Evolutionary conservation across 2,329 filamentous ascomycete species (phyloP).

Genomic region (Hortaea sp.): DNA sequence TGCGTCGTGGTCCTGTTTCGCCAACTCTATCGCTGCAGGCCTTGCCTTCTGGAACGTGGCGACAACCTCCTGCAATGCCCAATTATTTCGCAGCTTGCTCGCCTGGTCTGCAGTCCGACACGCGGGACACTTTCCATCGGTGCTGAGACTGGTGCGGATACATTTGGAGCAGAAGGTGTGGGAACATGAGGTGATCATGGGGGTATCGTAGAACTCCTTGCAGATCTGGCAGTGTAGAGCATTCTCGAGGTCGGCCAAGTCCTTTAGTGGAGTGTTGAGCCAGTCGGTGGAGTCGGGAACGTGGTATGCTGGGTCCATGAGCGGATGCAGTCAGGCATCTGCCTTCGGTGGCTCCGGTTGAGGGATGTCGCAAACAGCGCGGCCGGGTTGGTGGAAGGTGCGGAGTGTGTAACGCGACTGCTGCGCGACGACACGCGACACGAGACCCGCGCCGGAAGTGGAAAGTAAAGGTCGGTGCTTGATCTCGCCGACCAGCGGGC

Average conservation of each 20-base stretch:
- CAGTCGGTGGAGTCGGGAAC: conserved; percentile 77
- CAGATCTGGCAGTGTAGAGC: conserved; percentile 91
- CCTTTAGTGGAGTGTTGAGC: conserved; percentile 58
- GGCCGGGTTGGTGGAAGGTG: too few species aligned
- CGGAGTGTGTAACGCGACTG: too few species aligned
- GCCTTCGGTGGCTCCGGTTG: too few species aligned
- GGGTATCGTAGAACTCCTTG: conserved; percentile 93
- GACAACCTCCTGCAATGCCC: conserved; percentile 74
- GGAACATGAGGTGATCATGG: conserved; percentile 87
- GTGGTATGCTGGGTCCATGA: conserved; percentile 22
- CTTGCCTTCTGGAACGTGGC: conserved; percentile 64
- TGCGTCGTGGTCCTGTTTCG: conserved; percentile 28
- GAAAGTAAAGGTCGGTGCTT: too few species aligned
- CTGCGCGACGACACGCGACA: too few species aligned
- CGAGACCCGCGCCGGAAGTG: too few species aligned
- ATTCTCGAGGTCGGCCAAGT: conserved; percentile 64
- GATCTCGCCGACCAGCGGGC: too few species aligned
- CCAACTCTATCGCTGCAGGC: conserved; percentile 52
- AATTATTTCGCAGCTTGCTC: conserved; percentile 73
- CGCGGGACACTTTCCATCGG: conserved; percentile 77
- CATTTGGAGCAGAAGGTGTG: conserved; percentile 97
- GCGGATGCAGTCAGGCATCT: too few species aligned
- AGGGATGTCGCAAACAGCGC: too few species aligned
- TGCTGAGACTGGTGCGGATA: conserved; percentile 74
- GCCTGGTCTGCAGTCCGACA: conserved; percentile 75